Base-by-base conservation (phyloP, 805 yeast genomes). In the Torulaspora maleeae region DNA sequence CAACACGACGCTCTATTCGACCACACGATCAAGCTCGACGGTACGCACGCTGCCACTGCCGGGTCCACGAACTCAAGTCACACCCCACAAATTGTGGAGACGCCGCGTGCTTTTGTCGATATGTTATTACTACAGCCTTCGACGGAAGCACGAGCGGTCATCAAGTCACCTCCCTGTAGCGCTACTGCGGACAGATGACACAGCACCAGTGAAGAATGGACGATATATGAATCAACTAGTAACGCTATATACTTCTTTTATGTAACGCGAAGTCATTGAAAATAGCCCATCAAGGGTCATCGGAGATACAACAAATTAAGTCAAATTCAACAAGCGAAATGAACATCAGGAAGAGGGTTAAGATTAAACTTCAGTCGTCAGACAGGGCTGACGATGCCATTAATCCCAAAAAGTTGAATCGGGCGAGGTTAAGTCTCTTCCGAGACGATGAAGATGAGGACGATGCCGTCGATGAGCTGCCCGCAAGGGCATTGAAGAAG, bases 41-140 rank as follows among this genome's bases (percentile, higher is more conserved):
- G 36, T n/a, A 29, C 13, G 9, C 30, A 38, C 7, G 16, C 35
- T 12, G 36, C n/a, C 25, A 35, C 33, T 12, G 16, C 39, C 1
- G 33, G 33, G 6, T 34, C 41, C 5, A 36, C 37, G 13, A 22
- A 40, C 22, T 27, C 48, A 5, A 32, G 20, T 10, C 38, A 36
- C 9, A 36, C 44, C 12, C 44, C 48, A 33, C 46, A 45, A 32
- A 36, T 49, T 25, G 53, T 54, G 13, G 61, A 50, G 24, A 58
- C 63, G 15, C 59, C 63, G 27, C 53, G 61, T 27, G 53, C 61
- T 8, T 50, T 60, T 42, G 57, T 54, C 7, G 60, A 58, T 36
- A 51, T 59, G 49, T 28, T 59, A 34, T 34, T 57, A n/a, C 38
- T 56, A 27, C 51, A 47, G 35, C 35, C 35, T 16, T 32, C 35